Base-by-base conservation (phyloP, 202 grass and related monocot genomes). In the Bolboschoenoplectus hybrid region DNA sequence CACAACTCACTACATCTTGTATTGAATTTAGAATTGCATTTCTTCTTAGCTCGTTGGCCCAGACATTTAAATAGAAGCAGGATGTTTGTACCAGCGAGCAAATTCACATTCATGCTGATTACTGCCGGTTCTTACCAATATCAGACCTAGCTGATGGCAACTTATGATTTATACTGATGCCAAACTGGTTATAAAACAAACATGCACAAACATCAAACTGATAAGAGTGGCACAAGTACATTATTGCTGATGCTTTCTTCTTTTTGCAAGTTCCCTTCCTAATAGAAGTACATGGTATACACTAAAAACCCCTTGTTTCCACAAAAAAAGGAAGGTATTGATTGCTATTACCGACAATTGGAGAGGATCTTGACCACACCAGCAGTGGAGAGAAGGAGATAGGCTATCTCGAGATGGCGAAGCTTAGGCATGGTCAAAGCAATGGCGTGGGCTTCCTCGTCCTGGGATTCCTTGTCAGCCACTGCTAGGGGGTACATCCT, bases 391-490 rank as follows among this genome's bases (percentile, higher is more conserved):
- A 99, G 69, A 20, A 91, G 90, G 77, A 94, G 90, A 87, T 99
- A 99, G 5, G 91, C 90, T 10, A 89, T 90, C 89, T 99, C 93
- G 13, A 99, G 85, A 53, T 94, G 97, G 39, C 86, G 87, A 58
- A 99, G 91, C 89, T 61, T 87, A 13, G 90, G 90, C 97, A 99
- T 99, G 67, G 84, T 91, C 52, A 79, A 41, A 35, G 97, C 97
- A 58, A 99, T 99, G 57, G 97, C 93, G 50, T 80, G 91, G 12
- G 97, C 97, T 89, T 99, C 97, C 62, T 99, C 97, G 51, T 90
- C 93, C 76, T 92, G 93, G 86, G 90, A 96, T 11, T 85, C 82
- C 74, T 94, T 91, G 86, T 89, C 88, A 11, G 63, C 93, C 7
- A 94, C 88, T 77, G 93, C 90, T 49, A 85, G 87, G 1, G 93